phyloP scores from a whole-genome alignment of 176 grass and related monocot species.

The Cenchrus americanus region DNA sequence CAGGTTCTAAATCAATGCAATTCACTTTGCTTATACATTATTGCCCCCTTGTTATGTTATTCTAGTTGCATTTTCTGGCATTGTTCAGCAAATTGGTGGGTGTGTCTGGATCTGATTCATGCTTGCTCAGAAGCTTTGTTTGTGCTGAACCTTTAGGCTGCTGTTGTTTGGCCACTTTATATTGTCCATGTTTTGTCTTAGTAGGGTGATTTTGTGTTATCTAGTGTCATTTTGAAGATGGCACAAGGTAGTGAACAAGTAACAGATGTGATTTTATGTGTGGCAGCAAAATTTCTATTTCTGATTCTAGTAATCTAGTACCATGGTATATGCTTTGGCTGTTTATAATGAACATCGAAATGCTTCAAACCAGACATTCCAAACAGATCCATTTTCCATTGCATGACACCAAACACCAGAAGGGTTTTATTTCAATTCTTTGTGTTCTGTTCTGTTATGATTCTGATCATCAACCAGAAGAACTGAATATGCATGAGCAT shows the following conservation, averaged over 20 bases:
- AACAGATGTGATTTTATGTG: not conserved
- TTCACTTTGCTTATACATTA: not conserved
- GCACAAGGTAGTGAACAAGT: not conserved
- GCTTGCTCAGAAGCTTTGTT: not conserved
- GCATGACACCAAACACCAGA: not conserved
- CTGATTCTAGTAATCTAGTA: not conserved
- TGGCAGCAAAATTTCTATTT: not conserved
- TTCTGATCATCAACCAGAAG: not conserved
- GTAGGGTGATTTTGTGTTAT: not conserved
- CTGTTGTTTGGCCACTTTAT: not conserved
- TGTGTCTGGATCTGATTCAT: not conserved
- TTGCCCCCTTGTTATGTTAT: not conserved
- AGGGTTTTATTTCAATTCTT: not conserved
- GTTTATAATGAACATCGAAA: not conserved
- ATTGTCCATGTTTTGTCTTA: conserved; percentile 5
- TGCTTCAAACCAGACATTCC: conserved; percentile 25
- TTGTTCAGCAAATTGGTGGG: not conserved
- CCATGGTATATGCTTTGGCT: not conserved
- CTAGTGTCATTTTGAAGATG: not conserved
- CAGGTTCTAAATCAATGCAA: conserved; percentile 31
- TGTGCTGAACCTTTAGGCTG: not conserved
- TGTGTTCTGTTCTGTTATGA: not conserved
- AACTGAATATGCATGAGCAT: not conserved
- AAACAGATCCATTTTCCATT: not conserved
- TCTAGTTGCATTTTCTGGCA: not conserved